Evolutionary conservation across 768 basidiomycete species (phyloP).

Genomic region (Chlorophyllum brunneum): DNA sequence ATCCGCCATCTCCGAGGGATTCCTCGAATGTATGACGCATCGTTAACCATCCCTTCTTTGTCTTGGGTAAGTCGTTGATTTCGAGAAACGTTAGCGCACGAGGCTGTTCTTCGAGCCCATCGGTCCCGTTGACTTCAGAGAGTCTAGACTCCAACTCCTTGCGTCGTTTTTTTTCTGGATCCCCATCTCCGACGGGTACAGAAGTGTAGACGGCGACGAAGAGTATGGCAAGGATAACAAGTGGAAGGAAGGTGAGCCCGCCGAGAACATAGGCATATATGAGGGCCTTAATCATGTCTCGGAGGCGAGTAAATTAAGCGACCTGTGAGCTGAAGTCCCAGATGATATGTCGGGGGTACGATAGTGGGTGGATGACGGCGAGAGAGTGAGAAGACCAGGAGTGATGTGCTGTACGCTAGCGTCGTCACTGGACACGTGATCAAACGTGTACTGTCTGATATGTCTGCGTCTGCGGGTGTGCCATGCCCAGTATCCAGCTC

Average conservation of each 20-base stretch:
- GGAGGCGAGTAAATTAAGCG: slow-evolving; percentile 13
- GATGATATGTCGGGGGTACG: neutral
- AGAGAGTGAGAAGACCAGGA: too few species aligned
- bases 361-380: neutral
- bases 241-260: slow-evolving; percentile 85
- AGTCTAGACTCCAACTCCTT: slow-evolving; percentile 22
- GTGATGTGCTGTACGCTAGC: too few species aligned
- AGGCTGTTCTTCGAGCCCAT: slow-evolving; percentile 20
- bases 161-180: slow-evolving; percentile 38
- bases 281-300: slow-evolving; percentile 65
- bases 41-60: slow-evolving; percentile 80
- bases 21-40: slow-evolving; percentile 80
- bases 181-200: slow-evolving; percentile 64
- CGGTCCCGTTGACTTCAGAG: slow-evolving; percentile 25
- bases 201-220: slow-evolving; percentile 79
- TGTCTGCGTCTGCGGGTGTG: too few species aligned
- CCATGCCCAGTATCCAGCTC: too few species aligned
- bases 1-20: slow-evolving; percentile 55
- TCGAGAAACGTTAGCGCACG: slow-evolving; percentile 25
- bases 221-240: slow-evolving; percentile 56
- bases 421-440: too few species aligned
- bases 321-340: slow-evolving; percentile 5
- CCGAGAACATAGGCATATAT: slow-evolving; percentile 87
- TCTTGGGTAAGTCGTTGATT: slow-evolving; percentile 54
- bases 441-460: too few species aligned